A percentile compares a stretch with the other conserved stretches of the same genome.
Conservation (phyloP, 2,329 filamentous ascomycete genomes). For the Dothistroma septosporum region DNA sequence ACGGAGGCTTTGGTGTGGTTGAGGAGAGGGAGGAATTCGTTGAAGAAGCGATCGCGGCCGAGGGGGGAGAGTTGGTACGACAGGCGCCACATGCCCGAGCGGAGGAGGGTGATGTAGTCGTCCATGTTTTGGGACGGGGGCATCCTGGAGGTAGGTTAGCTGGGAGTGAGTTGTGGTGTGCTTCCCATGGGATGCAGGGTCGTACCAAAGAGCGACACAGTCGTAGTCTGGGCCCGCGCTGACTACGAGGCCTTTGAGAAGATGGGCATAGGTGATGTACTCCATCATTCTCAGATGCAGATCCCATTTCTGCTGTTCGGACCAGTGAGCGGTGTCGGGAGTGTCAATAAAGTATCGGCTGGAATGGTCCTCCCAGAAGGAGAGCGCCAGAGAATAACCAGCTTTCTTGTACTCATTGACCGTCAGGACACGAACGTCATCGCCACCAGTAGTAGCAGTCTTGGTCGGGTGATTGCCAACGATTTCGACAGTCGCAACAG, state of each 20-base stretch:
- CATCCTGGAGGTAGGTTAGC: conserved; percentile 53
- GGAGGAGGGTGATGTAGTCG: conserved; percentile 65
- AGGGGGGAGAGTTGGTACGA: conserved; percentile 69
- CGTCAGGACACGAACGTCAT: conserved; percentile 58
- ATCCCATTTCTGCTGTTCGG: conserved; percentile 67
- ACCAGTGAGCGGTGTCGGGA: conserved; percentile 60
- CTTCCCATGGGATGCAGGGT: conserved; percentile 16
- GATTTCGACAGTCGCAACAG: conserved; percentile 13
- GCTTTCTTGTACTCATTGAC: conserved; percentile 68
- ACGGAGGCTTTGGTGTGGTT: conserved; percentile 66
- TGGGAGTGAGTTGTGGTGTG: neutral
- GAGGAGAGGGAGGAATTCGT: conserved; percentile 70
- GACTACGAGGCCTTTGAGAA: conserved; percentile 68
- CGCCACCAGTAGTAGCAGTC: conserved; percentile 34
- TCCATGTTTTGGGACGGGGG: conserved; percentile 71
- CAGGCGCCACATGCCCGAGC: conserved; percentile 73
- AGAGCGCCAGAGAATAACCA: conserved; percentile 67
- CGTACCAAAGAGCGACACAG: conserved; percentile 73
- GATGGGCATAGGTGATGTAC: conserved; percentile 72
- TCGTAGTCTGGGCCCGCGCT: conserved; percentile 72
- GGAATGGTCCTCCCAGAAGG: conserved; percentile 71
- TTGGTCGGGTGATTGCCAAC: conserved; percentile 6
- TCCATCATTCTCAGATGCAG: conserved; percentile 73
- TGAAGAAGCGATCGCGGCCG: conserved; percentile 69
- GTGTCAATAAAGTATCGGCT: conserved; percentile 71